These are phyloP conservation scores for Myotisia sp. DNA, from an alignment of 2,329 filamentous ascomycete genomes.

Conservation along the genomic window DNA sequence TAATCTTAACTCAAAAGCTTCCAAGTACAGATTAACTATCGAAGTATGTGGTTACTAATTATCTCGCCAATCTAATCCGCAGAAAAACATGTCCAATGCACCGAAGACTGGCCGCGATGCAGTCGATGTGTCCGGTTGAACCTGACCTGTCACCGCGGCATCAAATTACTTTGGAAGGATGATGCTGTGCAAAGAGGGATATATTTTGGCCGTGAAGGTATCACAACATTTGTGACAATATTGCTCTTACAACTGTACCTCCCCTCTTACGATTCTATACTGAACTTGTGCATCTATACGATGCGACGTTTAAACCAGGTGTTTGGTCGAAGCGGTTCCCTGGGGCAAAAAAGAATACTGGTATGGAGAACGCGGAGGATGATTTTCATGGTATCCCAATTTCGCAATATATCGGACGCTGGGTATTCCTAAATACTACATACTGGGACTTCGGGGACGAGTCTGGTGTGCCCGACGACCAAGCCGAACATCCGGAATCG, in stretches of 20 bases:
- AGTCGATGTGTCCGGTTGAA: constrained; percentile 17
- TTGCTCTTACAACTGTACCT: constrained; percentile 1
- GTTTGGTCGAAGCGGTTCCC: constrained; percentile 4
- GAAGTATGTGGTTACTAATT: too few species aligned
- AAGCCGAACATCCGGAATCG: neutral
- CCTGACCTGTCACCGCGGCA: constrained; percentile 15
- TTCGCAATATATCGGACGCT: constrained; percentile 11
- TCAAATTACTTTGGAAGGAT: constrained; percentile 19
- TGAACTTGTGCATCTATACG: too few species aligned
- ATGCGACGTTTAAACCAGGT: too few species aligned
- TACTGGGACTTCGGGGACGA: constrained; percentile 13
- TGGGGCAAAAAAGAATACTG: constrained; percentile 2
- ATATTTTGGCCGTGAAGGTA: constrained; percentile 16
- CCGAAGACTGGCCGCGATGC: constrained; percentile 20
- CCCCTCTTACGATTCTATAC: neutral
- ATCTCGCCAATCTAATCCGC: neutral
- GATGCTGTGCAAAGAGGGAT: constrained; percentile 21
- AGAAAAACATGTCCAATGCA: constrained; percentile 21
- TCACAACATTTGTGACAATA: neutral
- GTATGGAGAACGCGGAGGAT: neutral
- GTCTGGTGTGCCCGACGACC: neutral
- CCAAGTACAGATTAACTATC: too few species aligned
- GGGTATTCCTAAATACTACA: constrained; percentile 18
- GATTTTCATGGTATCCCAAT: constrained; percentile 6
- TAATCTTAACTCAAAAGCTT: too few species aligned